Base-by-base conservation (phyloP, 495 filamentous ascomycete species). In the Annulohypoxylon stygium region DNA sequence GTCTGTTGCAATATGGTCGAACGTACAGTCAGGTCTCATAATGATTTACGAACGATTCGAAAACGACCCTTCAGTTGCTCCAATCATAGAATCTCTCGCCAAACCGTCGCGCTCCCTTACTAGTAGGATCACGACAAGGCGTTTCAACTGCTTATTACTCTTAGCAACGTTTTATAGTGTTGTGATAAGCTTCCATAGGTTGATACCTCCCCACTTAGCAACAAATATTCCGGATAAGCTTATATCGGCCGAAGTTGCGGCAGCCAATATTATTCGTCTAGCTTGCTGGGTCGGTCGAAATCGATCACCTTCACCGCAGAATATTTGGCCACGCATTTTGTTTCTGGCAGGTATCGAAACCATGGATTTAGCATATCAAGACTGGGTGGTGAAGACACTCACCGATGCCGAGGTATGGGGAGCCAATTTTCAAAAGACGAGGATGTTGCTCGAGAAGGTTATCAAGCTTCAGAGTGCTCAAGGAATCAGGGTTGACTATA, bases 341-440 rank as follows among this genome's bases (percentile, higher is more conserved):
- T 71, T 71, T 25, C 12, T 66, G 6, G 69, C 69, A 1, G 69
- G 69, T n/a, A 71, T 71, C 39, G 69, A 71, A 37, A 66, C 69
- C 18, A 71, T 37, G 6, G 69, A 71, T 47, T 11, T 71, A 18
- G 62, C 30, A 4, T 33, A 66, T 34, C 69, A 71, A 57, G 69
- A 71, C 8, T 71, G 62, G 62, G 57, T 41, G 1, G 10, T 71
- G 8, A 71, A 57, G 16, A 57, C 62, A 6, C 69, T 71, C 23
- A 57, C 36, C 11, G 69, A 67, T 2, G 61, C 69, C 4, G 69
- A 71, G 20, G 16, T 66, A 25, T 71, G 69, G 69, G 69, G 69
- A 26, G 62, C 55, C 10, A 71, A 71, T 50, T 66, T 71, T 16
- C 69, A 62, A 18, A 71, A 36, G 26, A 71, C 69, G 14, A 55